A percentile compares a stretch with the other conserved stretches of the same genome.
These are phyloP conservation scores for Amauroascus verrucosus DNA, from an alignment of 2,329 filamentous ascomycete species.

Conservation along the genomic window DNA sequence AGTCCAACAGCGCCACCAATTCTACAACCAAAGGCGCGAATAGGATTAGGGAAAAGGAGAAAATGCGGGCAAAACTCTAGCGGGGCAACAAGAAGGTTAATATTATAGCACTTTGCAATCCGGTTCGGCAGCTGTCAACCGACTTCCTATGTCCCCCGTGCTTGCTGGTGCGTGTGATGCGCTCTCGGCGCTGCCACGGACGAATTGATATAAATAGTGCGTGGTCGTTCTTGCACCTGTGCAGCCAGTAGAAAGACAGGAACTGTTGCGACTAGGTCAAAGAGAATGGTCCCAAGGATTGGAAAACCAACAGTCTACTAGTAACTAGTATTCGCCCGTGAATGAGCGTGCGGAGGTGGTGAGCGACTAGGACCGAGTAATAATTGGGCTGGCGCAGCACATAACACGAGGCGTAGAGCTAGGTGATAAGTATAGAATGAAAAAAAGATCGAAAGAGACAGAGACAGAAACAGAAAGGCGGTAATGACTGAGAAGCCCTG, in stretches of 20 bases:
- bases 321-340: background rate
- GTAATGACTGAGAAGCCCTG: background rate
- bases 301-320: background rate
- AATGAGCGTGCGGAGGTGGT: background rate
- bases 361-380: conserved; percentile 1
- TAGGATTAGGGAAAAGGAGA: background rate
- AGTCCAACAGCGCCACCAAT: background rate
- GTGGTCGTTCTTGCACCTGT: background rate
- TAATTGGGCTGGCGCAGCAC: background rate
- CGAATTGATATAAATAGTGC: background rate
- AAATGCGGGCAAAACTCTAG: background rate
- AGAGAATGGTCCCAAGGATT: background rate
- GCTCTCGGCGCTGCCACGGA: background rate
- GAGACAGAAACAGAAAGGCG: background rate
- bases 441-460: background rate
- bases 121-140: conserved; percentile 1
- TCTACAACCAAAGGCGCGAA: background rate
- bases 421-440: background rate
- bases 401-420: background rate
- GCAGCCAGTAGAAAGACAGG: conserved; percentile 7
- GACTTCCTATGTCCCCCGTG: background rate
- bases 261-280: background rate
- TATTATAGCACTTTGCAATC: background rate
- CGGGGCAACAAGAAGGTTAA: background rate
- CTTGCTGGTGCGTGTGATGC: conserved; percentile 6